A percentile compares a stretch with the other conserved stretches of the same genome.
Conservation (phyloP, 805 yeast genomes). For the Cyberlindnera subsufficiens region DNA sequence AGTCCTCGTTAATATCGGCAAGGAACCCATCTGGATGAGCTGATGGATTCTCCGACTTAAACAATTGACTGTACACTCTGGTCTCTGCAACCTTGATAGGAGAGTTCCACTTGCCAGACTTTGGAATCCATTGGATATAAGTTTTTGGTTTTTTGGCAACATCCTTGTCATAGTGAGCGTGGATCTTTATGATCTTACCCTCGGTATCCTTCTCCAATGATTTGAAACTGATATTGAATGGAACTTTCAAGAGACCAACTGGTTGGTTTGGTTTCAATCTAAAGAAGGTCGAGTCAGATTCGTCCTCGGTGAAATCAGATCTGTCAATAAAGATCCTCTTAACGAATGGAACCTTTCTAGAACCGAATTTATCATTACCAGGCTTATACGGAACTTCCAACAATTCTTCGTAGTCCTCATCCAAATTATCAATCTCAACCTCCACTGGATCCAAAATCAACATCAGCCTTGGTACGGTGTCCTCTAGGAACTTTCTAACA, state of each 20-base stretch:
- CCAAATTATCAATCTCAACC: slow-evolving; percentile 72
- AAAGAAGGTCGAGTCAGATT: slow-evolving; percentile 65
- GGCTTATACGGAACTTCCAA: slow-evolving; percentile 87
- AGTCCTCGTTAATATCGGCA: slow-evolving; percentile 73
- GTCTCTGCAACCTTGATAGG: slow-evolving; percentile 69
- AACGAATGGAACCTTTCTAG: slow-evolving; percentile 68
- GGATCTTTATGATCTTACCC: slow-evolving; percentile 65
- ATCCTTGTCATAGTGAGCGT: slow-evolving; percentile 75
- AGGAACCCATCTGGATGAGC: slow-evolving; percentile 85
- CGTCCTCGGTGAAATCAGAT: slow-evolving; percentile 71
- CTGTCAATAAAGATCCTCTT: slow-evolving; percentile 80
- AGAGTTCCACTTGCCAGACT: slow-evolving; percentile 49
- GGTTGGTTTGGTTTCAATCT: slow-evolving; percentile 92
- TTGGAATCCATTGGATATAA: slow-evolving; percentile 94
- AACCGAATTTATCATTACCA: slow-evolving; percentile 73
- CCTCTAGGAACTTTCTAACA: slow-evolving; percentile 81
- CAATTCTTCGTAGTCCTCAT: slow-evolving; percentile 64
- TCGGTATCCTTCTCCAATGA: slow-evolving; percentile 53
- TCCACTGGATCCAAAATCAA: slow-evolving; percentile 83
- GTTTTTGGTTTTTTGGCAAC: slow-evolving; percentile 71
- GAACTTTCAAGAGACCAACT: slow-evolving; percentile 91
- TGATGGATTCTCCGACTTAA: slow-evolving; percentile 86
- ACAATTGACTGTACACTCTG: slow-evolving; percentile 81
- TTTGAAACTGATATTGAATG: slow-evolving; percentile 70
- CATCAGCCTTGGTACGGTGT: slow-evolving; percentile 91